These are phyloP conservation scores for Penicillium malachiteum DNA, from an alignment of 495 filamentous ascomycete genomes.

Conservation along the genomic window DNA sequence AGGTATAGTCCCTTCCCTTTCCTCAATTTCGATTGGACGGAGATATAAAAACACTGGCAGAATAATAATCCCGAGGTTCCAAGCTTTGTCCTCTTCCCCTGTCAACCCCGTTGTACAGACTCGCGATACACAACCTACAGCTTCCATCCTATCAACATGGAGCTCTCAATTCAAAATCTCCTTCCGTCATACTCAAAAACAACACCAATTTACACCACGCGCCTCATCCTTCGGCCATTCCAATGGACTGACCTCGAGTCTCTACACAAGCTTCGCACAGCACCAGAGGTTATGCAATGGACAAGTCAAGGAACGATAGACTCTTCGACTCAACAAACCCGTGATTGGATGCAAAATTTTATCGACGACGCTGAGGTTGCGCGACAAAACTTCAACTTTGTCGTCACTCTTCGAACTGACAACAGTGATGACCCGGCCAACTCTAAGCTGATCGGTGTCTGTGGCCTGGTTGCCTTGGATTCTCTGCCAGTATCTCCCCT, in stretches of 20 bases:
- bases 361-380: background rate
- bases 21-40: background rate
- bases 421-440: background rate
- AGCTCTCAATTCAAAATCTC: background rate
- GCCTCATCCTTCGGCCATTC: slow-evolving; percentile 1
- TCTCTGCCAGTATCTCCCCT: background rate
- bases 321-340: background rate
- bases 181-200: background rate
- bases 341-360: background rate
- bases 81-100: too few species aligned
- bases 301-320: slow-evolving; percentile 2
- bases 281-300: slow-evolving; percentile 5
- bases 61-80: background rate
- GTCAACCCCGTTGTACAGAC: too few species aligned
- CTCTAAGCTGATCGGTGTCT: background rate
- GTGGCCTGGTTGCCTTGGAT: background rate
- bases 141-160: background rate
- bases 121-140: background rate
- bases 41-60: background rate
- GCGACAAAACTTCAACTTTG: slow-evolving; percentile 5
- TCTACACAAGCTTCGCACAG: background rate
- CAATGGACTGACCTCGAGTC: background rate
- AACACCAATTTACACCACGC: background rate
- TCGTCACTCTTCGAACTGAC: background rate
- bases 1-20: background rate